These are phyloP conservation scores for Penicillium paradoxum DNA, from an alignment of 495 filamentous ascomycete genomes.

Conservation along the genomic window DNA sequence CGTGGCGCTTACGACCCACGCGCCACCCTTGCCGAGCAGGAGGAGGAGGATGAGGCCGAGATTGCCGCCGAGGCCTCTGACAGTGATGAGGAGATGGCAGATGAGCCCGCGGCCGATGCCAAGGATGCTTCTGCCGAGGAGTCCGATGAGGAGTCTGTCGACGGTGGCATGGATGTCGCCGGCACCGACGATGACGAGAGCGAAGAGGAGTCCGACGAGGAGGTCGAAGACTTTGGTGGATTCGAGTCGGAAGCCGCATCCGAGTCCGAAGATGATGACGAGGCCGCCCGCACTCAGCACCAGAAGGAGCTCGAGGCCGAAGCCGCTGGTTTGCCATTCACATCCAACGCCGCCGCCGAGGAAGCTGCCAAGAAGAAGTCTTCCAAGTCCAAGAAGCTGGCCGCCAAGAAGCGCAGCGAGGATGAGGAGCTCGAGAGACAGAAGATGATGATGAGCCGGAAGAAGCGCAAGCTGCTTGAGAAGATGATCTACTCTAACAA, in stretches of 20 bases:
- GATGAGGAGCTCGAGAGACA: conserved; percentile 79
- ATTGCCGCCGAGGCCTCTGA: conserved; percentile 55
- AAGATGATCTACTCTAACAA: conserved; percentile 90
- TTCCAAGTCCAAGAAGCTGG: conserved; percentile 61
- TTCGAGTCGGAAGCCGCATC: conserved; percentile 40
- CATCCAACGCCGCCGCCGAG: conserved; percentile 32
- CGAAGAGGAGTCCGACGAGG: conserved; percentile 37
- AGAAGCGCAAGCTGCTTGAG: conserved; percentile 84
- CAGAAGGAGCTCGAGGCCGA: conserved; percentile 93
- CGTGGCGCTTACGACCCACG: conserved; percentile 87
- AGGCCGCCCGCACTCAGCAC: conserved; percentile 51
- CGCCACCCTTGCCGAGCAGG: conserved; percentile 65
- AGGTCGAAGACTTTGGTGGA: conserved; percentile 37
- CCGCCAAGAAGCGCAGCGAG: conserved; percentile 63
- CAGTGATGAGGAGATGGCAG: conserved; percentile 41
- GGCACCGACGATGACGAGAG: conserved; percentile 46
- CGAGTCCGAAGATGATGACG: conserved; percentile 51
- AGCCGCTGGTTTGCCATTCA: conserved; percentile 55
- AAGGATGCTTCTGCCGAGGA: conserved; percentile 27
- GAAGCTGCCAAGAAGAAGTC: conserved; percentile 52
- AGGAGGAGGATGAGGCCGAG: conserved; percentile 78
- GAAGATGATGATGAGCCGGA: conserved; percentile 90
- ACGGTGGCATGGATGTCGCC: conserved; percentile 59
- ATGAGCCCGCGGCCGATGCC: conserved; percentile 24
- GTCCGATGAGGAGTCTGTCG: conserved; percentile 40